These are phyloP conservation scores for Rosa rugosa DNA, from an alignment of 306 rosid genomes.

Conservation along the genomic window DNA sequence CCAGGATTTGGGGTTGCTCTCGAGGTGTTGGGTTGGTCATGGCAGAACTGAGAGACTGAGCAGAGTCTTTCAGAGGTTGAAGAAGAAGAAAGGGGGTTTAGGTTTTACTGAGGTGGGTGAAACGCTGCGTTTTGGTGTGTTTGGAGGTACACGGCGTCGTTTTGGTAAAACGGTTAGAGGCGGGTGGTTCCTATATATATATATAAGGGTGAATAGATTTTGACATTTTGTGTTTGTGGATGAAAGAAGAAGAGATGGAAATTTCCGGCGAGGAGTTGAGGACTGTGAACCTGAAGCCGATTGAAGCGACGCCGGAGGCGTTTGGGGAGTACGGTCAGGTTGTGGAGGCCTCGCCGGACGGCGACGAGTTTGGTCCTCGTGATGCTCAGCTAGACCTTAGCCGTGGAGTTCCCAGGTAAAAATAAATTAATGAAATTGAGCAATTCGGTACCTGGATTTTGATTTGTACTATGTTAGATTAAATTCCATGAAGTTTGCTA, in stretches of 20 bases:
- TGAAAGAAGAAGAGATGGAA: conserved; percentile 12
- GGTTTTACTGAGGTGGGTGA: background rate
- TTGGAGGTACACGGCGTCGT: background rate
- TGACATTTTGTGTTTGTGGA: background rate
- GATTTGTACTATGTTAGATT: too few species aligned
- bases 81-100: background rate
- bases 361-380: conserved; percentile 50
- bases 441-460: background rate
- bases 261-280: background rate
- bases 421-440: too few species aligned
- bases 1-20: conserved; percentile 25
- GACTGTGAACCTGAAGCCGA: conserved; percentile 47
- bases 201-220: background rate
- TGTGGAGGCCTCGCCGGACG: conserved; percentile 54
- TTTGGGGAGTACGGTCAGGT: conserved; percentile 76
- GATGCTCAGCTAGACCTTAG: conserved; percentile 85
- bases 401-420: conserved; percentile 73
- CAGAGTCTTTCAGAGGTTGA: background rate
- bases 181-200: too few species aligned
- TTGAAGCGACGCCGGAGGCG: conserved; percentile 60
- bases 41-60: background rate
- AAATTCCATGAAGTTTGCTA: too few species aligned
- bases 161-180: background rate
- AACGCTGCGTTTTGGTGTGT: conserved; percentile 8
- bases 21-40: conserved; percentile 5